Percentiles rank a stretch among this genome's conserved stretches.
Evolutionary conservation across 176 grass and related monocot genomes (phyloP).

Genomic region (Saccharum officinarum): DNA sequence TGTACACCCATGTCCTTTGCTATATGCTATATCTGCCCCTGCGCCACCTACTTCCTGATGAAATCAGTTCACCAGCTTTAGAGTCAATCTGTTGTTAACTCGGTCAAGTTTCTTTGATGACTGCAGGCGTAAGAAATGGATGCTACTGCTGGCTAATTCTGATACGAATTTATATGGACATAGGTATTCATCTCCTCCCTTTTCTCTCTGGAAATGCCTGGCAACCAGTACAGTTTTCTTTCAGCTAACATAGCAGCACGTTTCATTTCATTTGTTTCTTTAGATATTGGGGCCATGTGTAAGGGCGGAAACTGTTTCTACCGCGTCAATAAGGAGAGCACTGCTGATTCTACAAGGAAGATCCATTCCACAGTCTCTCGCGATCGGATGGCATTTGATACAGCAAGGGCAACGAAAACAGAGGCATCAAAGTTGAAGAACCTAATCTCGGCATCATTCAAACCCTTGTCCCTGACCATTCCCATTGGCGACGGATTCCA

Average conservation of each 20-base stretch:
- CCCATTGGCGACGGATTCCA: slow-evolving; percentile 90
- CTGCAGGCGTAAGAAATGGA: slow-evolving; percentile 58
- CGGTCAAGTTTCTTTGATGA: background rate
- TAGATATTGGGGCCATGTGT: slow-evolving; percentile 64
- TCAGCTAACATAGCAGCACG: background rate
- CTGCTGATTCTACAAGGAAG: slow-evolving; percentile 41
- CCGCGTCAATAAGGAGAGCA: slow-evolving; percentile 37
- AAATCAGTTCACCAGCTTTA: background rate
- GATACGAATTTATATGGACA: slow-evolving; percentile 56
- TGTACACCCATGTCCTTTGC: background rate
- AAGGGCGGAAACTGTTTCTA: slow-evolving; percentile 44
- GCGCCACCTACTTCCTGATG: background rate
- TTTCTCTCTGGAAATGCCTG: background rate
- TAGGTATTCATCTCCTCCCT: slow-evolving; percentile 19
- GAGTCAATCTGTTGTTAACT: background rate
- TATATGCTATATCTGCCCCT: background rate
- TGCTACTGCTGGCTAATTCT: slow-evolving; percentile 53
- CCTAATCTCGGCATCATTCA: slow-evolving; percentile 69
- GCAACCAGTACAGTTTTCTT: background rate
- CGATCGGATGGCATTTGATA: slow-evolving; percentile 86
- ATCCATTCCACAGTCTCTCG: slow-evolving; percentile 37
- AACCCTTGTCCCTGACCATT: slow-evolving; percentile 76
- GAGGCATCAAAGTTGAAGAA: slow-evolving; percentile 66
- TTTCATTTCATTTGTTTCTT: slow-evolving; percentile 5
- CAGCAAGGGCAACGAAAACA: slow-evolving; percentile 55